Evolutionary conservation across 1,284 basidiomycete species (phyloP), one percentile per base, ranked within the genome.

Genomic region (Austroboletus novae-zelandiae): DNA sequence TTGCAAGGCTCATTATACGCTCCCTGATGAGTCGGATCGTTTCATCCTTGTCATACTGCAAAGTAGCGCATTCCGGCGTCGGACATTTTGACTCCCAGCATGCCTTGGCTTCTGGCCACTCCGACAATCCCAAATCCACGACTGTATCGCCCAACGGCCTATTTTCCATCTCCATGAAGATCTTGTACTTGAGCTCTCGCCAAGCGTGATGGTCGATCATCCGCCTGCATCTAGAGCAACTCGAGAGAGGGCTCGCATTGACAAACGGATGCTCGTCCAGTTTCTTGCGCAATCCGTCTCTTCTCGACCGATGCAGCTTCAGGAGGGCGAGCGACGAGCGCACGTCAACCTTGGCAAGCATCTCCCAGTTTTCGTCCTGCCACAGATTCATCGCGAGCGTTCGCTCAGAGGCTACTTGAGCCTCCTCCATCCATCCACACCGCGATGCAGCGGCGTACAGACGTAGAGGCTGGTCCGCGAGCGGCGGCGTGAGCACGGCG

Each of bases 221-320:
- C 3, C 63, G 64, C 29, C 74, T 69, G 62, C 83, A 85, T 41
- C 73, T 61, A 25, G 74, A 70, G 47, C 75, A 77, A 43, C 71
- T 74, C 11, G 71, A 63, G 23, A 73, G 64, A 2, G 68, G 66
- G 6, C 57, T 61, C 29, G 78, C 78, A 37, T 71, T 72, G 37
- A 84, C 80, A 62, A 84, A 85, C 2, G 83, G 83, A 2, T 79
- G 70, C 36, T 79, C 74, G 57, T 81, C 72, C 2, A 85, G 67
- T 35, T 75, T 72, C 51, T 67, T 65, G 27, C 74, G 72, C 44
- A 84, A 64, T 9, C 61, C 64, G 53, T 81, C 79, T 48, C 74
- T 72, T 11, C 83, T 71, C 14, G 56, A 58, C 53, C 74, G 74
- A 59, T 83, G 83, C 10, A 84, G 71, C 47, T 74, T 71, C 48